These are phyloP conservation scores for Leccinum incarnatum DNA, from an alignment of 768 basidiomycete genomes.

Conservation along the genomic window DNA sequence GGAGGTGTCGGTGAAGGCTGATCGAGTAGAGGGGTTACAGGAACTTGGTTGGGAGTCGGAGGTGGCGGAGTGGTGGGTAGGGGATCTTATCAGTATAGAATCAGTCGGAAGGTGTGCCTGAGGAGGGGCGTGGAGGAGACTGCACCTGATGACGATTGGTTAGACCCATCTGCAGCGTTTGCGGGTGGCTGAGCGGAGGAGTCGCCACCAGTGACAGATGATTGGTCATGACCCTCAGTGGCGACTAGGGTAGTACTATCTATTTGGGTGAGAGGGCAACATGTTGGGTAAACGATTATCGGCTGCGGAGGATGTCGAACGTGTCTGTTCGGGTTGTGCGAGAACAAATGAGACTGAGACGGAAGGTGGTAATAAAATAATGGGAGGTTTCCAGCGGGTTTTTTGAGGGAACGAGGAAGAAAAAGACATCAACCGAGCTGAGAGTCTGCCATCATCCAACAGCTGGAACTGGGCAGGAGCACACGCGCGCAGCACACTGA, in stretches of 20 bases:
- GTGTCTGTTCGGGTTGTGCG: constrained; percentile 45
- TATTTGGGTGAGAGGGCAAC: background rate
- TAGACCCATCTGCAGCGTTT: background rate
- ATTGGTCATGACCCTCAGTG: background rate
- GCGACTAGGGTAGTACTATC: constrained; percentile 7
- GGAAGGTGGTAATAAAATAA: constrained; percentile 18
- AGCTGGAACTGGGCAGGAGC: background rate
- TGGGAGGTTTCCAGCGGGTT: constrained; percentile 25
- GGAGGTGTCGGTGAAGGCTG: background rate
- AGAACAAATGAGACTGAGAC: constrained; percentile 36
- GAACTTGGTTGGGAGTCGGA: background rate
- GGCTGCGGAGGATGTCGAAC: constrained; percentile 35
- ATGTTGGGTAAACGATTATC: constrained; percentile 36
- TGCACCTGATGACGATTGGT: constrained; percentile 18
- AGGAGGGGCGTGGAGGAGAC: background rate
- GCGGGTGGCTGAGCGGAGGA: constrained; percentile 1
- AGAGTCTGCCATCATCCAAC: background rate
- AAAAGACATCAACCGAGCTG: constrained; percentile 20
- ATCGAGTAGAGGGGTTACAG: background rate
- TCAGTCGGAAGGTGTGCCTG: background rate
- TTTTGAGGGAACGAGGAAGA: constrained; percentile 18
- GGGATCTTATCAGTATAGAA: background rate
- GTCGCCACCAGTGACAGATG: background rate
- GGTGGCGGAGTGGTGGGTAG: background rate
- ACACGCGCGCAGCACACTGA: background rate